These are phyloP conservation scores for Rhipidocladum racemiflorum DNA, from an alignment of 176 grass and related monocot genomes.

Conservation along the genomic window DNA sequence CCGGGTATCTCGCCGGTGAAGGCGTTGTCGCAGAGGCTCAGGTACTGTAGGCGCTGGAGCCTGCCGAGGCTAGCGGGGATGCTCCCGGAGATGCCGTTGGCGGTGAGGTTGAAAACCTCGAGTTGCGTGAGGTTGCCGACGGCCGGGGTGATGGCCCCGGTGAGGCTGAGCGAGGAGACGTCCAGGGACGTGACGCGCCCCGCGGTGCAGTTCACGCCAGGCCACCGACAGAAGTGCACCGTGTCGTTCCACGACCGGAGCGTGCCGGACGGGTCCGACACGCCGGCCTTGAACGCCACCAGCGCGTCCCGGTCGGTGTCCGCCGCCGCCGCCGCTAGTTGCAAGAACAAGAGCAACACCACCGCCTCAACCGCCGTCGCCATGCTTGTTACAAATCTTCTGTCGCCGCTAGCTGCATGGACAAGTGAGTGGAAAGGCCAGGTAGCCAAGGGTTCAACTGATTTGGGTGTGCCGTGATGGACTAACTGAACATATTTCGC, in stretches of 20 bases:
- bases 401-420: neutral
- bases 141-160: neutral
- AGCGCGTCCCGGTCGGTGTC: slow-evolving; percentile 3
- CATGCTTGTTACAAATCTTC: neutral
- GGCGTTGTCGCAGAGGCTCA: slow-evolving; percentile 32
- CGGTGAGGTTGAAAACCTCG: neutral
- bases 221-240: slow-evolving; percentile 3
- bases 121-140: slow-evolving; percentile 5
- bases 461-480: neutral
- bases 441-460: neutral
- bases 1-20: slow-evolving; percentile 13
- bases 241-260: slow-evolving; percentile 4
- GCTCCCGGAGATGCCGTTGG: neutral
- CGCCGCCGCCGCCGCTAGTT: neutral
- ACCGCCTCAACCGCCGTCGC: neutral
- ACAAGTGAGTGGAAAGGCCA: neutral
- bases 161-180: neutral
- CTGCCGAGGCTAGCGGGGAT: neutral
- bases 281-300: slow-evolving; percentile 18
- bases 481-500: no score
- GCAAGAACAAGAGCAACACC: neutral
- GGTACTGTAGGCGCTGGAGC: neutral
- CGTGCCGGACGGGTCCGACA: neutral
- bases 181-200: slow-evolving; percentile 7
- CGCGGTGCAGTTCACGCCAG: neutral